Conservation (phyloP, 345 rosid species). For the Brassica cretica region DNA sequence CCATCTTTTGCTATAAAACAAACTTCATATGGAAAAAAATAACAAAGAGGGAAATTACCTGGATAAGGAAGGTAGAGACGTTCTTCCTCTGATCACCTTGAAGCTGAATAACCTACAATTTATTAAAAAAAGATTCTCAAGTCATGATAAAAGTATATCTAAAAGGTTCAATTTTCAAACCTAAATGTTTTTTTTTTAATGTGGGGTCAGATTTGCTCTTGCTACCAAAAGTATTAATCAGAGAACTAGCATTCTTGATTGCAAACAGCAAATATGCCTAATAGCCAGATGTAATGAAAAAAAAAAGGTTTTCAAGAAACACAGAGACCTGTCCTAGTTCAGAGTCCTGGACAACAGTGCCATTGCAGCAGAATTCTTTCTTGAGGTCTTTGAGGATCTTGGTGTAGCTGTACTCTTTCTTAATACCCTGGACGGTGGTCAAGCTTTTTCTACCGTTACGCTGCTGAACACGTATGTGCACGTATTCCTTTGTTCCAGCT, state of each 20-base stretch:
- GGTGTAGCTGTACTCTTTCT: conserved; percentile 56
- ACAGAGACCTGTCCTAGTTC: conserved; percentile 59
- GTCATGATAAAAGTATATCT: neutral
- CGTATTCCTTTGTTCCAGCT: conserved; percentile 47
- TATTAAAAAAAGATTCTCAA: neutral
- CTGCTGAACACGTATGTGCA: conserved; percentile 52
- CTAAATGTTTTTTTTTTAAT: neutral
- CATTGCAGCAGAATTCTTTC: conserved; percentile 66
- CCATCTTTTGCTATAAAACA: neutral
- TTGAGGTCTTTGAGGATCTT: conserved; percentile 64
- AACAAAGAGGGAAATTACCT: conserved; percentile 28
- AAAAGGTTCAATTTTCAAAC: neutral
- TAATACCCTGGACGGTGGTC: conserved; percentile 56
- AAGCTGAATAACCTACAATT: conserved; percentile 41
- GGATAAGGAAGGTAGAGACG: conserved; percentile 43
- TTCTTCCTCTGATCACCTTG: conserved; percentile 46
- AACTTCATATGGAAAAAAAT: neutral
- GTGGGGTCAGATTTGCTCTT: neutral
- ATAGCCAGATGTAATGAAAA: neutral
- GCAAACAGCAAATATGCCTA: neutral
- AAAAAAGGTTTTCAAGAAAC: neutral
- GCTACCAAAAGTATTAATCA: neutral
- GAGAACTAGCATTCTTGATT: neutral
- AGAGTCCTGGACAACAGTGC: conserved; percentile 60
- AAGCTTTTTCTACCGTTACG: conserved; percentile 57